Percentiles rank a stretch among this genome's conserved stretches.
phyloP scores from a whole-genome alignment of 345 rosid species.

The Gossypium arboreum region DNA sequence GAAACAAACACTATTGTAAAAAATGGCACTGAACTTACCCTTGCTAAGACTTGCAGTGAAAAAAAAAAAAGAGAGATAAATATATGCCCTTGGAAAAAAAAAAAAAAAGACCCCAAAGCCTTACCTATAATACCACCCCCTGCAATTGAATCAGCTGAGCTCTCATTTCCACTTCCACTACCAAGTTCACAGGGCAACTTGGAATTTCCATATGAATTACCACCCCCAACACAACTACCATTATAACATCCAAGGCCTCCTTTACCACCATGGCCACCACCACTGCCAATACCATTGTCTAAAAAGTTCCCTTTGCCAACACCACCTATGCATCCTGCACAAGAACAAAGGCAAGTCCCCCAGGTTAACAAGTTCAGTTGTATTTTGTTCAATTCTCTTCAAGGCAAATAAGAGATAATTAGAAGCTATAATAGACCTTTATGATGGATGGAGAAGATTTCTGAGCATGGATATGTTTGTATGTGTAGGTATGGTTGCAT shows the following conservation, averaged over 20 bases:
- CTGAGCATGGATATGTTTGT: neutral
- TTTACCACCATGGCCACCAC: constrained; percentile 98
- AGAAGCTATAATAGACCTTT: neutral
- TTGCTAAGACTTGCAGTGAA: neutral
- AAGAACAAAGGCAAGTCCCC: constrained; percentile 23
- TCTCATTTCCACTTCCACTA: constrained; percentile 96
- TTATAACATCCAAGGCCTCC: constrained; percentile 84
- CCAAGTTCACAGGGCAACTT: constrained; percentile 97
- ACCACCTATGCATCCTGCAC: constrained; percentile 92
- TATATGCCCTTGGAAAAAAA: neutral
- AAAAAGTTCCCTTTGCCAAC: constrained; percentile 70
- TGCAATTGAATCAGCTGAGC: constrained; percentile 51
- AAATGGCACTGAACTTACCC: neutral
- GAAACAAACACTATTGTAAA: neutral
- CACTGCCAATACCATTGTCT: constrained; percentile 77
- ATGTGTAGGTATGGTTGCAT: neutral
- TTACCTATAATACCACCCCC: constrained; percentile 96
- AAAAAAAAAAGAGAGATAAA: neutral
- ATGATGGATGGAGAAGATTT: neutral
- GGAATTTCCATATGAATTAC: constrained; percentile 76
- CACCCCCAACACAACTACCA: constrained; percentile 60
- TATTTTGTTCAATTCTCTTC: neutral
- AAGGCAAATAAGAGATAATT: constrained; percentile 19
- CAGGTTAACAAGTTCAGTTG: constrained; percentile 9
- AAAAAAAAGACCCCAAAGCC: constrained; percentile 9